A percentile compares a stretch with the other conserved stretches of the same genome.
Evolutionary conservation across 768 basidiomycete species (phyloP).

Genomic region (Boletus patriciae): DNA sequence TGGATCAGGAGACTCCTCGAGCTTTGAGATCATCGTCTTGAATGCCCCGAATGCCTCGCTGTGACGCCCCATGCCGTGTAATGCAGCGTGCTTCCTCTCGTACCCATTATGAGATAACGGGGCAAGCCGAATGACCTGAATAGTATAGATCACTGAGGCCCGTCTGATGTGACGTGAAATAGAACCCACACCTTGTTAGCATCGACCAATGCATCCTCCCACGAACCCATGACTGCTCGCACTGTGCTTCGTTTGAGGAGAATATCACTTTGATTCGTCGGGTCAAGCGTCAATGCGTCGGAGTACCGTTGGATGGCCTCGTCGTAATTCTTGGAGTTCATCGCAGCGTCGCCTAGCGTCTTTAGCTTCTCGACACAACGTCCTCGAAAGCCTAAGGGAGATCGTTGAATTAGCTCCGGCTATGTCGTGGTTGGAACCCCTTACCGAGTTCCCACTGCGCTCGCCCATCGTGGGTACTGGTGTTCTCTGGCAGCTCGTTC

Average conservation of each 20-base stretch:
- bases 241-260: slow-evolving; percentile 5
- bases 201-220: slow-evolving; percentile 2
- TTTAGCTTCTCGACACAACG: not conserved
- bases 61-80: not conserved
- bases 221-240: not conserved
- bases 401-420: not conserved
- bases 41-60: not conserved
- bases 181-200: slow-evolving; percentile 3
- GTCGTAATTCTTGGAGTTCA: not conserved
- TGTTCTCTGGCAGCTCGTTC: not conserved
- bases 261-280: not conserved
- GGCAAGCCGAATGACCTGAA: not conserved
- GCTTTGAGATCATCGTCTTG: not conserved
- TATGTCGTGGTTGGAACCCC: not conserved
- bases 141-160: too few species aligned
- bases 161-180: too few species aligned
- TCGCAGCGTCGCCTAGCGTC: not conserved
- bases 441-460: not conserved
- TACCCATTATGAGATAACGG: not conserved
- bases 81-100: not conserved
- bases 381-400: not conserved
- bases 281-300: not conserved
- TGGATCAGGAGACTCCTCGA: not conserved
- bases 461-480: not conserved
- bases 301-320: slow-evolving; percentile 1